Base-by-base conservation (phyloP, 441 rosid species). In the Populus hybrid region DNA sequence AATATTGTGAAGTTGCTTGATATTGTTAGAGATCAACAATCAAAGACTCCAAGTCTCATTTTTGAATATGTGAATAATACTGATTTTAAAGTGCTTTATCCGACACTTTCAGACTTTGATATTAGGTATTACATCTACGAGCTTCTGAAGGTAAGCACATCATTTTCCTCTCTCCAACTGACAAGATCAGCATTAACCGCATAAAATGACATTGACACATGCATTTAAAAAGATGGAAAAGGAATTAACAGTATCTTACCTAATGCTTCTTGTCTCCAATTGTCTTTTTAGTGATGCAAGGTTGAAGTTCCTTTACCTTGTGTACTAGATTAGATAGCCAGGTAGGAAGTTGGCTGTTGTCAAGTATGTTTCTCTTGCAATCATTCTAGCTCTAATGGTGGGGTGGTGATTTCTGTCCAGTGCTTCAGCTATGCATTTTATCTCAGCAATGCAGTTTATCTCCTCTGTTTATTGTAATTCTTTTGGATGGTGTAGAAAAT, bases 21-120 rank as follows among this genome's bases (percentile, higher is more conserved):
- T 84, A 92, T 96, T 80, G 99, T 96, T 75, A 91, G 99, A 84
- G 99, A 96, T 89, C 97, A 94, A 90, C 99, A 96, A 80, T 96
- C 98, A 4, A 96, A 93, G 85, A 96, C 99, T 6, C 99, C 98
- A 0, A 96, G 99, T 83, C 92, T 96, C 72, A 89, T 96, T 61
- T 96, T 96, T 89, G 98, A 96, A 83, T 88, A 91, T 77, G 97
- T 96, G 78, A 94, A 96, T 81, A 96, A 91, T 83, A 91, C 91
- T n/a, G 98, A 96, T 85, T 94, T 94, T 74, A 94, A 92, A 93
- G 95, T 91, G 80, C 92, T 96, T 59, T 96, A 96, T 79, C 98
- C 98, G 28, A 93, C 98, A 32, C 88, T 96, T 10, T 86, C 95
- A 2, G 99, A 97, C 81, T 91, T 80, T 81, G 99, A 94, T 81